Base-by-base conservation (phyloP, 2,329 filamentous ascomycete species). In the Chrysoporthe deuterocubensis region DNA sequence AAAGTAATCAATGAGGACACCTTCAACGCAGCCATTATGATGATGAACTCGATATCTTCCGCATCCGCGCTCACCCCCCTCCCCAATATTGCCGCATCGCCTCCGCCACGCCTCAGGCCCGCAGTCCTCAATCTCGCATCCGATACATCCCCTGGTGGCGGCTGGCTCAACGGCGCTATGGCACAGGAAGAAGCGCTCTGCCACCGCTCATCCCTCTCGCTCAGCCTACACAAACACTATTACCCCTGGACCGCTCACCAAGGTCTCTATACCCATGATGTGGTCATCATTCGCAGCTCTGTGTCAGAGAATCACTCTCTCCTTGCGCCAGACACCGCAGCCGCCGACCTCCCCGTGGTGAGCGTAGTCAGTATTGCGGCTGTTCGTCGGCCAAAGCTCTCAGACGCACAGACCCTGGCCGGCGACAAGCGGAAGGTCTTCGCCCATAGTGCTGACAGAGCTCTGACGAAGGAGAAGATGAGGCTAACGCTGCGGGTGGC, bases 121-220 rank as follows among this genome's bases (percentile, higher is more conserved):
- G 85, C 83, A 43, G 82, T 91, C 34, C 79, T 92, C 68, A 92
- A 92, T 73, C 87, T 91, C 79, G 89, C 89, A 18, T 90, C 87
- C 62, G 82, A 85, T 59, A 72, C 76, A 3, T 76, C 73, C 16
- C 82, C 86, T 0, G 90, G 89, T n/a, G 90, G 90, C 26, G 89
- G 88, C 21, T 92, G 89, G 84, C 74, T 83, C 4, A 82, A 82
- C 48, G 90, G 90, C 46, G 81, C 87, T 65, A 77, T 85, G 42
- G 89, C 90, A 0, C 90, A 92, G 76, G 90, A 92, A 78, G 90
- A 92, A 79, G 84, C 86, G 2, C 81, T 92, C 7, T 92, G 89
- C 78, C 89, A 88, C 74, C 85, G 89, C 56, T 87, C 83, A 58
- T 85, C 85, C 0, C 82, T 89, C 8, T 82, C 77, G 40, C 73